Evolutionary conservation across 2,329 filamentous ascomycete genomes (phyloP), one percentile per base, ranked within the genome.

Genomic region (Dryadomyces quercus-mongolicae): DNA sequence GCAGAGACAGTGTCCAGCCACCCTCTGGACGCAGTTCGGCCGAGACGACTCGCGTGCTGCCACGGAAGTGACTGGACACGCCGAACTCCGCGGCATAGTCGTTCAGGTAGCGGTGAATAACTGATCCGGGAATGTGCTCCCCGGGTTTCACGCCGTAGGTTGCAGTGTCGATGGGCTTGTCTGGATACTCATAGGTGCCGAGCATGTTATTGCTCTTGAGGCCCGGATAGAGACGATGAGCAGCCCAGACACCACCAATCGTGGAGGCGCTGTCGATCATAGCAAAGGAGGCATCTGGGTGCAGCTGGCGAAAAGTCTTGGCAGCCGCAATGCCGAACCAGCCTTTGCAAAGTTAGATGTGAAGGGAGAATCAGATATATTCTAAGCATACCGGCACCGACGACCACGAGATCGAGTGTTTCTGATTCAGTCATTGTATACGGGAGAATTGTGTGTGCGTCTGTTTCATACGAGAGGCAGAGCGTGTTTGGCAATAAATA

Each of bases 151-250:
- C 66, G 1, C 70, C 71, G 60, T 77, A 83, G 0, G 68, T 72
- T 20, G 74, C 74, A 8, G 70, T 66, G 55, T 75, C 72, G 81
- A 91, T 85, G 18, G 85, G 84, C 56, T 86, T 88, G 61, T 88
- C 86, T 0, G 81, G 80, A 61, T 79, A 89, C 65, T 91, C 84
- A 60, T 84, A 88, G 0, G 80, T 85, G 2, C 86, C 85, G 12
- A 84, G 65, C 64, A 88, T 76, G 62, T 90, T 90, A 67, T 92
- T 91, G 53, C 79, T 82, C 61, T 82, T 85, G 50, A 92, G 73
- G 1, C 80, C 81, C 0, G 81, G 78, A 64, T 90, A 85, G 0
- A 88, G 67, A 1, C 85, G 76, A 42, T 84, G 71, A 54, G 79
- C 71, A 9, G 81, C 77, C 86, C 86, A 91, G 16, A 82, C 81